A percentile compares a stretch with the other conserved stretches of the same genome.
phyloP scores from a whole-genome alignment of 2,329 filamentous ascomycete species.

The Sporothrix euskadiensis region DNA sequence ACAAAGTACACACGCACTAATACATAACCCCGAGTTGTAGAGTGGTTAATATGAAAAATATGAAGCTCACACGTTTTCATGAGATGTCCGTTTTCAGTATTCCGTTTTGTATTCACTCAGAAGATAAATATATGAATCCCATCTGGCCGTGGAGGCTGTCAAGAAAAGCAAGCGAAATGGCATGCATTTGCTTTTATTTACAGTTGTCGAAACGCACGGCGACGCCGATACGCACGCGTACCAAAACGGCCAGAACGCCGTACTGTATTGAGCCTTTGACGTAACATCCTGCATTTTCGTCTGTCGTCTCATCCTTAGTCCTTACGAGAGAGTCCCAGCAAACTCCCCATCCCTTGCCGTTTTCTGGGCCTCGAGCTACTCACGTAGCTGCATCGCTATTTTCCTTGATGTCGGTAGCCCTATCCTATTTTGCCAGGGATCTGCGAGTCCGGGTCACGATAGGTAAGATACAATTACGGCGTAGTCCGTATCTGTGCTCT shows the following conservation, averaged over 20 bases:
- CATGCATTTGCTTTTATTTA: neutral
- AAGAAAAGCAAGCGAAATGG: neutral
- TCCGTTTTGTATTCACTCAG: neutral
- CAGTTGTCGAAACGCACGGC: neutral
- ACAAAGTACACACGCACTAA: neutral
- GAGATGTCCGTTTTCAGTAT: neutral
- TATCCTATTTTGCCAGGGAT: conserved; percentile 11
- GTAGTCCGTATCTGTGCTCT: neutral
- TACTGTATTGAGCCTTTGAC: neutral
- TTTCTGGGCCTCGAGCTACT: neutral
- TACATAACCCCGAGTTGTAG: conserved; percentile 1
- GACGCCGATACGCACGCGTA: neutral
- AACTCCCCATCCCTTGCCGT: neutral
- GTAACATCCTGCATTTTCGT: conserved; percentile 4
- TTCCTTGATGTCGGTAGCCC: conserved; percentile 13
- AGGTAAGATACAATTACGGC: neutral
- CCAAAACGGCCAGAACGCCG: neutral
- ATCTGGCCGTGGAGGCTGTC: neutral
- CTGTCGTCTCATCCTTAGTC: neutral
- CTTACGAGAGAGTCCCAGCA: neutral
- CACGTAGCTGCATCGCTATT: conserved; percentile 14
- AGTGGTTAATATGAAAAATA: conserved; percentile 26
- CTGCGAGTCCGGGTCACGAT: neutral
- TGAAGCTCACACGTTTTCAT: conserved; percentile 11
- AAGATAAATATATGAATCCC: neutral